Evolutionary conservation across 164 flowering plant species (phyloP), one percentile per base, ranked within the genome.

Genomic region (Dillenia suffruticosa): DNA sequence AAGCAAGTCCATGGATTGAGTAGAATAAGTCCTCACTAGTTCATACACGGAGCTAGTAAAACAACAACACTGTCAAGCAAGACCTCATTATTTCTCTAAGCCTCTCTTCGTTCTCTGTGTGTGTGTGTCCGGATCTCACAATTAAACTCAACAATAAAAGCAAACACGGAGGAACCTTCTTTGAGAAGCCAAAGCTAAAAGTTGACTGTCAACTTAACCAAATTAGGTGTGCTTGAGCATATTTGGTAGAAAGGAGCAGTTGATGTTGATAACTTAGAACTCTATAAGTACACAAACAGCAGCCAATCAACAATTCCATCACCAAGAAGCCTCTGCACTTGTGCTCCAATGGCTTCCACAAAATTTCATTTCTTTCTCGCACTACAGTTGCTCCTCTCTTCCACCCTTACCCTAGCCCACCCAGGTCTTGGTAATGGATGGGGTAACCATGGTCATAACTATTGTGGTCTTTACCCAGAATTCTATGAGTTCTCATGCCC

Each of bases 401-500:
- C 75, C 64, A 56, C 81, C 4, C 65, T 75, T 63, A 73, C 77
- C 63, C 47, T 49, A 8, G 91, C 87, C 58, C 77, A 77, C 75
- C 90, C 94, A 8, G 82, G 79, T 56, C 40, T 45, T 47, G 56
- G 61, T 52, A 74, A 65, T 58, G 77, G 74, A 48, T 76, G 84
- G 84, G 81, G 79, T 51, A 74, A 68, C 12, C 51, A 58, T 19
- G 68, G 55, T 56, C 66, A 63, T 11, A 56, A 43, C 44, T 44
- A 57, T 61, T 58, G 12, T 45, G 77, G 76, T 44, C 84, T 92
- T 14, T 70, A 61, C 5, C 93, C 93, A 1, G 73, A 76, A 12
- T 92, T 73, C 64, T 92, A 92, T 60, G 79, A 74, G 51, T 68
- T 64, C 58, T 78, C 93, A 43, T 92, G 97, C 73, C 96, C 98